Conservation (phyloP, 2,329 filamentous ascomycete genomes). For the Aspergillus sclerotialis region DNA sequence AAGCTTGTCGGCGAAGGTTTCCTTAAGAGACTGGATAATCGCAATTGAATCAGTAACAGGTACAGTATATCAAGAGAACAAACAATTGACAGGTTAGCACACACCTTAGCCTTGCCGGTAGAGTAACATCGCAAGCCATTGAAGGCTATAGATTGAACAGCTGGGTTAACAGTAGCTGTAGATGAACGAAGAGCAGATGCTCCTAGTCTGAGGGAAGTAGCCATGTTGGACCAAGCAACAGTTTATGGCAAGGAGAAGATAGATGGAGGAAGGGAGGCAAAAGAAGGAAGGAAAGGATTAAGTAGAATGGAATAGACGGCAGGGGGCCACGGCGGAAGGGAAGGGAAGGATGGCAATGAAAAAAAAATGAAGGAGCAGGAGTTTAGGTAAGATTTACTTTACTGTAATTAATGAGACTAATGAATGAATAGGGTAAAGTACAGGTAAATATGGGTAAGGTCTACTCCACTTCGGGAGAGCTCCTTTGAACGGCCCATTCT, state of each 20-base stretch:
- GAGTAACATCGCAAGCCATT: slow-evolving; percentile 87
- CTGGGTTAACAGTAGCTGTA: slow-evolving; percentile 59
- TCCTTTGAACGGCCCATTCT: slow-evolving; percentile 25
- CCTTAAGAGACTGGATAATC: slow-evolving; percentile 80
- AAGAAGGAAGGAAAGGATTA: slow-evolving; percentile 21
- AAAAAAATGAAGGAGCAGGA: slow-evolving; percentile 2
- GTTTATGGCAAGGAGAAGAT: slow-evolving; percentile 19
- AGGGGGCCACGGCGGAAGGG: slow-evolving; percentile 16
- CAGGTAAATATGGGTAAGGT: too few species aligned
- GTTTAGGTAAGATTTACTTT: too few species aligned
- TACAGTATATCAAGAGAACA: slow-evolving; percentile 5
- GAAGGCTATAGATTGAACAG: slow-evolving; percentile 65
- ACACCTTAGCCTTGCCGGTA: slow-evolving; percentile 75
- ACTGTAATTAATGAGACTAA: too few species aligned
- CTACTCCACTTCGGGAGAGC: too few species aligned
- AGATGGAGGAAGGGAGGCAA: slow-evolving; percentile 28
- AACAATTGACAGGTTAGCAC: slow-evolving; percentile 16
- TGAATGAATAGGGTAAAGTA: too few species aligned
- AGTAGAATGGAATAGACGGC: slow-evolving; percentile 20
- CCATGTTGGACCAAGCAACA: slow-evolving; percentile 57
- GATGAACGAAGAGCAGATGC: slow-evolving; percentile 75
- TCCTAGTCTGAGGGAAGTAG: slow-evolving; percentile 73
- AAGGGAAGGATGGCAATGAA: slow-evolving; percentile 2
- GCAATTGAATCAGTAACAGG: slow-evolving; percentile 17
- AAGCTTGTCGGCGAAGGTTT: slow-evolving; percentile 92